Conservation (phyloP, 2,329 filamentous ascomycete genomes). For the Aspergillus thermomutatus region DNA sequence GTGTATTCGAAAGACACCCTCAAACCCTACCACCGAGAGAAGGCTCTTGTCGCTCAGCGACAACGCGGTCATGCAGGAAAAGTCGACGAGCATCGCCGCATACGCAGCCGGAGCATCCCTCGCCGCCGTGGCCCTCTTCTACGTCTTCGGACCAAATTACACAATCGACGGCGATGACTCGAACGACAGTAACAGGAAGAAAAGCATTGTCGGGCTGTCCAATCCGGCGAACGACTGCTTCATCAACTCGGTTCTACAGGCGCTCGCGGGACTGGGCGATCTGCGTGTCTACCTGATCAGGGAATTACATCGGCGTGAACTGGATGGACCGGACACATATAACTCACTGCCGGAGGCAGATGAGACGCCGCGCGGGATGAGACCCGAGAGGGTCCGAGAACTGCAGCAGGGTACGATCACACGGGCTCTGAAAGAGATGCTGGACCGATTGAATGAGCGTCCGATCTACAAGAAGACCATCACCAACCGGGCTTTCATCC, state of each 20-base stretch:
- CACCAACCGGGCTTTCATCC: slow-evolving; percentile 78
- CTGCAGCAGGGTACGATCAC: slow-evolving; percentile 82
- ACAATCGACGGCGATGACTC: slow-evolving; percentile 80
- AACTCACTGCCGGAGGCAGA: slow-evolving; percentile 52
- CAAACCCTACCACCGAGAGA: background rate
- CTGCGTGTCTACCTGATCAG: slow-evolving; percentile 87
- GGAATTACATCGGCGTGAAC: slow-evolving; percentile 77
- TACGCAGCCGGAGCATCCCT: slow-evolving; percentile 96
- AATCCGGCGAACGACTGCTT: slow-evolving; percentile 96
- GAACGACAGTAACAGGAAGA: slow-evolving; percentile 63
- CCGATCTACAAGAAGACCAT: slow-evolving; percentile 94
- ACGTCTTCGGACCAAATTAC: slow-evolving; percentile 97
- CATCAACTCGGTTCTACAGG: slow-evolving; percentile 95
- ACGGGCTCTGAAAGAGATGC: slow-evolving; percentile 81
- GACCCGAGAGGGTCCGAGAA: slow-evolving; percentile 50
- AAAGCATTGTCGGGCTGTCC: slow-evolving; percentile 79
- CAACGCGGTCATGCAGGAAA: slow-evolving; percentile 66
- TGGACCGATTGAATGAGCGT: slow-evolving; percentile 88
- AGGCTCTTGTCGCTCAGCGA: background rate
- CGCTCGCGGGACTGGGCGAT: slow-evolving; percentile 83
- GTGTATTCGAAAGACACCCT: background rate
- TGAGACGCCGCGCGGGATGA: slow-evolving; percentile 34
- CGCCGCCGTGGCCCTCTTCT: slow-evolving; percentile 89
- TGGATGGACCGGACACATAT: slow-evolving; percentile 78
- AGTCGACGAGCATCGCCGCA: slow-evolving; percentile 75